Percentiles rank a stretch among this genome's conserved stretches.
phyloP scores from a whole-genome alignment of 176 grass and related monocot genomes.

The Themeda triandra region DNA sequence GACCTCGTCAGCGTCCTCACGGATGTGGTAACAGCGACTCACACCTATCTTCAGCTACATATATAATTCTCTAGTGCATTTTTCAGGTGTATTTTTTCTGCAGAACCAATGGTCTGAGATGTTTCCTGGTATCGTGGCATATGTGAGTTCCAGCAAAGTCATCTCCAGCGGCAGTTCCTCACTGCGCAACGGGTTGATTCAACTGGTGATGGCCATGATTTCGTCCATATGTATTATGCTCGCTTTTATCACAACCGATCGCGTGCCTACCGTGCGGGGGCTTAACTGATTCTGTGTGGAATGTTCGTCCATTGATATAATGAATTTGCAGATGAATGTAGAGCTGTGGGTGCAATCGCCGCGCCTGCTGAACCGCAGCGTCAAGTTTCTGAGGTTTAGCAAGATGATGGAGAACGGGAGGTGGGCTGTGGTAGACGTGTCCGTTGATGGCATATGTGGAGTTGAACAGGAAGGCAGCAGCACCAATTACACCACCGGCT shows the following conservation, averaged over 20 bases:
- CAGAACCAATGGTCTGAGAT: background rate
- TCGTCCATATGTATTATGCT: background rate
- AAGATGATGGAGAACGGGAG: conserved; percentile 8
- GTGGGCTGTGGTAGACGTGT: conserved; percentile 67
- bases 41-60: background rate
- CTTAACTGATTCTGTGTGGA: background rate
- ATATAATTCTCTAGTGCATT: background rate
- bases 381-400: conserved; percentile 50
- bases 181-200: background rate
- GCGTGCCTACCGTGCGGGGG: background rate
- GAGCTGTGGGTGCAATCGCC: conserved; percentile 63
- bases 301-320: no score
- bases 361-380: conserved; percentile 26
- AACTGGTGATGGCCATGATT: background rate
- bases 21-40: background rate
- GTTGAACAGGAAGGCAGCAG: background rate
- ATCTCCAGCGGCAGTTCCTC: background rate
- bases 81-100: background rate
- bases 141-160: background rate
- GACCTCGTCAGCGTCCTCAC: background rate
- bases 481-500: background rate
- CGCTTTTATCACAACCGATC: background rate
- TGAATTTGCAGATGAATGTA: background rate
- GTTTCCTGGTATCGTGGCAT: background rate
- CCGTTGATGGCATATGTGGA: conserved; percentile 9